Conservation (phyloP, 2,329 filamentous ascomycete genomes). For the Phialophora expanda region DNA sequence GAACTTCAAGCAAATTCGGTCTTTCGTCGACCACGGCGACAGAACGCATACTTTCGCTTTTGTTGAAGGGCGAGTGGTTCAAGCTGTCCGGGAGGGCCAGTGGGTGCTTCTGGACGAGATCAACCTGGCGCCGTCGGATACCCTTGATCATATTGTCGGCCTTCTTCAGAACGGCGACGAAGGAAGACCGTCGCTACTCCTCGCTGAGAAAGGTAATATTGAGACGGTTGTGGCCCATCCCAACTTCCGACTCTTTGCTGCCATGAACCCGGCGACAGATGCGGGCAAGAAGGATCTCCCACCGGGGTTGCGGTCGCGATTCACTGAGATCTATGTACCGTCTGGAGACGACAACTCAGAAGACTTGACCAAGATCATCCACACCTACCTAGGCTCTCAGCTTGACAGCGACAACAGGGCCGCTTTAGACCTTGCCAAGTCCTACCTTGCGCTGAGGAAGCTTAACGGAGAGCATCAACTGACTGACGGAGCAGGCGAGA, state of each 20-base stretch:
- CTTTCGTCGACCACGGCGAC: slow-evolving; percentile 73
- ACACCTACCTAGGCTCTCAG: slow-evolving; percentile 78
- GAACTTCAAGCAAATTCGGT: slow-evolving; percentile 77
- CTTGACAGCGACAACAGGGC: slow-evolving; percentile 74
- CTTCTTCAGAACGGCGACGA: slow-evolving; percentile 75
- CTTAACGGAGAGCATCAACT: slow-evolving; percentile 80
- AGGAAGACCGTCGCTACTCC: slow-evolving; percentile 77
- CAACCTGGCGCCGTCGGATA: slow-evolving; percentile 93
- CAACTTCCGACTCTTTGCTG: slow-evolving; percentile 93
- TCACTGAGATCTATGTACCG: slow-evolving; percentile 93
- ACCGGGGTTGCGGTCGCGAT: slow-evolving; percentile 83
- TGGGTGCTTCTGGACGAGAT: slow-evolving; percentile 98
- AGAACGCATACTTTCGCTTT: slow-evolving; percentile 92
- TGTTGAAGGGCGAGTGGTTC: slow-evolving; percentile 92
- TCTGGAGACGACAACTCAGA: slow-evolving; percentile 86
- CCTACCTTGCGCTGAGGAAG: slow-evolving; percentile 87
- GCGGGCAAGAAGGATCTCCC: slow-evolving; percentile 94
- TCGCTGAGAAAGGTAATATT: slow-evolving; percentile 92
- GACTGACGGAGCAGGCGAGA: slow-evolving; percentile 93
- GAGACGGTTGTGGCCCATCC: slow-evolving; percentile 88
- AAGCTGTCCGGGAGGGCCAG: slow-evolving; percentile 92
- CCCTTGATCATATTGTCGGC: slow-evolving; percentile 89
- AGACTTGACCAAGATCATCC: slow-evolving; percentile 85
- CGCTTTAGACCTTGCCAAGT: slow-evolving; percentile 77
- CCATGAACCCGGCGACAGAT: slow-evolving; percentile 99